These are phyloP conservation scores for Rosa chinensis DNA, from an alignment of 306 rosid genomes.

Conservation along the genomic window DNA sequence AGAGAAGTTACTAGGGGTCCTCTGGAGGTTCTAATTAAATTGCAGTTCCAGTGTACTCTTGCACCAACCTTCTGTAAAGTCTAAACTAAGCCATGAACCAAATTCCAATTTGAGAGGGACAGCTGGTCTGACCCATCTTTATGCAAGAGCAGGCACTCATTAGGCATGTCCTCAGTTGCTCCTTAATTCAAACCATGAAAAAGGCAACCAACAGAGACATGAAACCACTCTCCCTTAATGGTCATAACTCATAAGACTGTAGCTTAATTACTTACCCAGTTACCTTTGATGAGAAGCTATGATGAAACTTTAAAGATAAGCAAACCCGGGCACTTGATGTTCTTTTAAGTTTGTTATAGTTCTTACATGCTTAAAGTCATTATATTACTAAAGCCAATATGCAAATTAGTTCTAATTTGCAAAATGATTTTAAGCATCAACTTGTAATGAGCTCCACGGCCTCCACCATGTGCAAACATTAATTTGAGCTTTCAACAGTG, in stretches of 20 bases:
- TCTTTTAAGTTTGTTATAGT: neutral
- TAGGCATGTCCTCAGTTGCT: neutral
- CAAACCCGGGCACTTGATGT: neutral
- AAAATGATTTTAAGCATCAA: neutral
- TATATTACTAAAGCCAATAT: neutral
- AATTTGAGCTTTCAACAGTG: neutral
- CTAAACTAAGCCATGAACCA: slow-evolving; percentile 13
- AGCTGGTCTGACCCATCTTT: neutral
- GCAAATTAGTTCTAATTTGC: too few species aligned
- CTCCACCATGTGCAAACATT: slow-evolving; percentile 2
- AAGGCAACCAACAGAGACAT: slow-evolving; percentile 19
- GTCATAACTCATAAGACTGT: neutral
- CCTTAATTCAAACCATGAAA: slow-evolving; percentile 12
- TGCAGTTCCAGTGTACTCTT: slow-evolving; percentile 1
- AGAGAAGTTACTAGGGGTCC: neutral
- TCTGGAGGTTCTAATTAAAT: neutral
- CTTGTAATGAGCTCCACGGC: neutral
- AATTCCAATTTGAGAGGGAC: slow-evolving; percentile 21
- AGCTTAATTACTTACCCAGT: neutral
- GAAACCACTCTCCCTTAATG: slow-evolving; percentile 8
- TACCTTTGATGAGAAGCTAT: slow-evolving; percentile 22
- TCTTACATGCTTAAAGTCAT: neutral
- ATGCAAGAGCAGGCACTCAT: neutral
- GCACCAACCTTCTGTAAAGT: slow-evolving; percentile 10
- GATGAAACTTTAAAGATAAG: slow-evolving; percentile 14